Conservation (phyloP, 345 rosid species). For the Eutrema heterophyllum region DNA sequence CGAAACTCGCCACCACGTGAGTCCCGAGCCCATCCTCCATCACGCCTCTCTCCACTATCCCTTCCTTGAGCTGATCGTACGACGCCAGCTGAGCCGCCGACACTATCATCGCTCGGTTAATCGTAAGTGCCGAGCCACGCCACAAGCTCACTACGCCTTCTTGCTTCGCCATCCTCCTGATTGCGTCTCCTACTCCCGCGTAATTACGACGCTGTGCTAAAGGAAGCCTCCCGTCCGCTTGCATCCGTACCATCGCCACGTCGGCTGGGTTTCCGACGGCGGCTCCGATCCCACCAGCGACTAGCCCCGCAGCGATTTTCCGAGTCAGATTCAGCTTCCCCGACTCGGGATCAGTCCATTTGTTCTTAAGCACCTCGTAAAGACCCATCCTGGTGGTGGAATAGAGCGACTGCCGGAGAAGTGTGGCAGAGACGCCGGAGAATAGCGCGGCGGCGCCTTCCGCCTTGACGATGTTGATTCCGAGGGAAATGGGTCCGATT, state of each 20-base stretch:
- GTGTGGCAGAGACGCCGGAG: slow-evolving; percentile 81
- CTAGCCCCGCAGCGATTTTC: slow-evolving; percentile 54
- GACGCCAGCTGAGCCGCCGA: slow-evolving; percentile 72
- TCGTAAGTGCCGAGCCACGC: slow-evolving; percentile 69
- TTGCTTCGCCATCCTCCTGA: slow-evolving; percentile 56
- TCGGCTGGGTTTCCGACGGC: slow-evolving; percentile 83
- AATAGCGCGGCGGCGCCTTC: slow-evolving; percentile 58
- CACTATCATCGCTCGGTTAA: slow-evolving; percentile 80
- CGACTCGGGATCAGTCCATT: slow-evolving; percentile 56
- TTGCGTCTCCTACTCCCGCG: slow-evolving; percentile 63
- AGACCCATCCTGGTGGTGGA: slow-evolving; percentile 88
- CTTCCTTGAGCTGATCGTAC: slow-evolving; percentile 70
- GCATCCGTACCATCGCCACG: slow-evolving; percentile 87
- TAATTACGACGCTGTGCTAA: slow-evolving; percentile 58
- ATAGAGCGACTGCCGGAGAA: slow-evolving; percentile 73
- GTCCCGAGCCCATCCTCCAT: slow-evolving; percentile 66
- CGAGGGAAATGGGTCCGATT: slow-evolving; percentile 34
- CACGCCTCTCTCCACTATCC: slow-evolving; percentile 38
- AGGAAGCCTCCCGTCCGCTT: slow-evolving; percentile 78
- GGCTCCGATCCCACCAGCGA: slow-evolving; percentile 71
- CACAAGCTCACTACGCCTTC: slow-evolving; percentile 35
- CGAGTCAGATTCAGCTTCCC: slow-evolving; percentile 30
- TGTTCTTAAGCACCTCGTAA: slow-evolving; percentile 57
- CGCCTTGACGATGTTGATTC: slow-evolving; percentile 42
- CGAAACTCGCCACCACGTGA: slow-evolving; percentile 67